Evolutionary conservation across 2,329 filamentous ascomycete genomes (phyloP).

Genomic region (Seiridium unicorne): DNA sequence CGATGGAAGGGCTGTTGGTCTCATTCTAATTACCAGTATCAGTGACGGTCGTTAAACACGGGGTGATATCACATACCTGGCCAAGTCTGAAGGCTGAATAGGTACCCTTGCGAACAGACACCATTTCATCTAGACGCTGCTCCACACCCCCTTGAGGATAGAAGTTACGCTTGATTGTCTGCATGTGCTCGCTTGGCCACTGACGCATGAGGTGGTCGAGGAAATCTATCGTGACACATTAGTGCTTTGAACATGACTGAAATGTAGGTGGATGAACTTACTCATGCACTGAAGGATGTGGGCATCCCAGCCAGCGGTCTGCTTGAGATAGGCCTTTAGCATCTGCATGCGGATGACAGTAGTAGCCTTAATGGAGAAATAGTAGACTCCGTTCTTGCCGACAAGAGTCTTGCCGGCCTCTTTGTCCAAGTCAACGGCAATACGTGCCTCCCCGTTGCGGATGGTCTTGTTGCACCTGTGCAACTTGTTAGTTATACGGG

Average conservation of each 20-base stretch:
- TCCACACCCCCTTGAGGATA: constrained; percentile 58
- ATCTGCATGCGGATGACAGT: constrained; percentile 66
- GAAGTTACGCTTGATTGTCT: constrained; percentile 78
- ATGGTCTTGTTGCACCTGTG: constrained; percentile 36
- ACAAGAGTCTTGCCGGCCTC: constrained; percentile 26
- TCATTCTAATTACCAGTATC: constrained; percentile 12
- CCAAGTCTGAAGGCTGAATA: constrained; percentile 83
- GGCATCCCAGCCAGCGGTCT: constrained; percentile 59
- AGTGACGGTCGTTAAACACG: neutral
- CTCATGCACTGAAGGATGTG: constrained; percentile 76
- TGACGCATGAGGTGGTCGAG: constrained; percentile 87
- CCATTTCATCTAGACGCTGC: constrained; percentile 57
- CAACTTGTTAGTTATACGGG: constrained; percentile 11
- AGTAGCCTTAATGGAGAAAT: constrained; percentile 62
- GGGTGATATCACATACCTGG: constrained; percentile 39
- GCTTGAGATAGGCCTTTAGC: constrained; percentile 65
- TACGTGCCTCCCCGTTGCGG: constrained; percentile 46
- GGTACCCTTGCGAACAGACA: constrained; percentile 84
- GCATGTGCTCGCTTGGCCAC: constrained; percentile 65
- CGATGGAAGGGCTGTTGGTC: constrained; percentile 38
- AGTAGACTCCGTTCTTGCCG: constrained; percentile 43
- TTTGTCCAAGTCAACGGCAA: constrained; percentile 69
- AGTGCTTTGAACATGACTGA: constrained; percentile 1
- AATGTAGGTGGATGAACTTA: constrained; percentile 30
- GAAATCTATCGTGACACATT: constrained; percentile 53